Percentiles rank a stretch among this genome's conserved stretches.
Evolutionary conservation across 345 rosid species (phyloP).

Genomic region (Abelmoschus esculentus): DNA sequence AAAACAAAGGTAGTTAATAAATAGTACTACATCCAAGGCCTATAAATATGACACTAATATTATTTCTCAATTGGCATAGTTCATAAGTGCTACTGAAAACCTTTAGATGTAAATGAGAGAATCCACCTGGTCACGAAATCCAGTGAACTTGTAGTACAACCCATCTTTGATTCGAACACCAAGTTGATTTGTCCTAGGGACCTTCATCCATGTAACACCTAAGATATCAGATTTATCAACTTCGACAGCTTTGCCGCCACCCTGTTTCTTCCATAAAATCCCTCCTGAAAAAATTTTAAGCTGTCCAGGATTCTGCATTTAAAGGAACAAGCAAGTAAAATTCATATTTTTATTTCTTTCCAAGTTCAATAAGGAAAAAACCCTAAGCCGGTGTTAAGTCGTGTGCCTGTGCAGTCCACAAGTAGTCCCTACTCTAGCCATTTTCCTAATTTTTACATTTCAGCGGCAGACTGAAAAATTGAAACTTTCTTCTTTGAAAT

Average conservation of each 20-base stretch:
- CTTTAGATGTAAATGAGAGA: not conserved
- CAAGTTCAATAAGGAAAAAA: not conserved
- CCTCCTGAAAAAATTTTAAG: slow-evolving; percentile 69
- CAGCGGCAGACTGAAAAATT: not conserved
- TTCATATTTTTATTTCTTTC: not conserved
- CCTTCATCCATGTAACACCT: slow-evolving; percentile 79
- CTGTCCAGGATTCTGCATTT: slow-evolving; percentile 76
- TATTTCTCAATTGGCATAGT: not conserved
- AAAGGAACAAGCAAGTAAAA: slow-evolving; percentile 2
- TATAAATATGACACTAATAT: not conserved
- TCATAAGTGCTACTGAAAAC: not conserved
- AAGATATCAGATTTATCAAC: slow-evolving; percentile 74
- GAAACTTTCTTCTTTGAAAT: not conserved
- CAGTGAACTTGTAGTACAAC: slow-evolving; percentile 71
- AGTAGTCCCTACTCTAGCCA: not conserved
- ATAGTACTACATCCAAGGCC: not conserved
- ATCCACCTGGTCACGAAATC: slow-evolving; percentile 79
- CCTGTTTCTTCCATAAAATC: slow-evolving; percentile 90
- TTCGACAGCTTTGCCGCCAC: slow-evolving; percentile 94
- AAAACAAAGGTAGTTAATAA: not conserved
- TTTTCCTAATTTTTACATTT: not conserved
- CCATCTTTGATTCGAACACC: slow-evolving; percentile 78
- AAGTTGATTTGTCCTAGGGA: slow-evolving; percentile 76
- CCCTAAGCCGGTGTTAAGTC: not conserved
- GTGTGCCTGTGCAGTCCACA: not conserved